Conservation (phyloP, 1,284 basidiomycete species). For the Ganoderma resinaceum region DNA sequence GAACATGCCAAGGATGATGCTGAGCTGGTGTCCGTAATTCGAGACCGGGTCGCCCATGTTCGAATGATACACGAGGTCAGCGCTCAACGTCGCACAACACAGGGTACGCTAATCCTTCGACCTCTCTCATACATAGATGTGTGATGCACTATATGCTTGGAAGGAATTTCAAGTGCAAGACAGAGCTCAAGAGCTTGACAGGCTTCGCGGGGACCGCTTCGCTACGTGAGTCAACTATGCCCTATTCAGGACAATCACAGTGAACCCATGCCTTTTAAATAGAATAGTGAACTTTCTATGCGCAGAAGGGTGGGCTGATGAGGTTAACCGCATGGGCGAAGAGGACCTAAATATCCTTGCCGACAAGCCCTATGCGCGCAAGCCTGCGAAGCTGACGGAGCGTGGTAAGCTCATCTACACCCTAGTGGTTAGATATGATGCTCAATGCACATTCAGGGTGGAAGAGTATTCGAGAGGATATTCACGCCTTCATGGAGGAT, state of each 20-base stretch:
- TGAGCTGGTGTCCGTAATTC: neutral
- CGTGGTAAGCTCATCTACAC: neutral
- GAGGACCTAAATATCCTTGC: neutral
- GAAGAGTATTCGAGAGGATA: neutral
- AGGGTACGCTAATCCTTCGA: neutral
- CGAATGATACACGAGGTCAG: neutral
- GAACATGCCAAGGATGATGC: neutral
- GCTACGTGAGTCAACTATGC: neutral
- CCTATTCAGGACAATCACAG: no score
- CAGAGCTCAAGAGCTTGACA: slow-evolving; percentile 1
- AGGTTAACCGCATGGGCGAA: neutral
- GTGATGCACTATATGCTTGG: neutral
- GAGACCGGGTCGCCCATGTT: neutral
- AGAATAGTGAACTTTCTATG: neutral
- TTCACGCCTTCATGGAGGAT: neutral
- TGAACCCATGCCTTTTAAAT: neutral
- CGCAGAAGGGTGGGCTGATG: slow-evolving; percentile 8
- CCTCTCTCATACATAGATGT: neutral
- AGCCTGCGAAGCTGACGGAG: neutral
- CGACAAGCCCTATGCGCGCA: slow-evolving; percentile 2
- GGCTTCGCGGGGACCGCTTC: neutral
- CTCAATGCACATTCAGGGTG: neutral
- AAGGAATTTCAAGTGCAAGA: neutral
- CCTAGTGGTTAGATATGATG: no score
- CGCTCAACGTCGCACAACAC: neutral